Evolutionary conservation across 73 alveolate species (phyloP).

Genomic region (Uronychia binucleata): DNA sequence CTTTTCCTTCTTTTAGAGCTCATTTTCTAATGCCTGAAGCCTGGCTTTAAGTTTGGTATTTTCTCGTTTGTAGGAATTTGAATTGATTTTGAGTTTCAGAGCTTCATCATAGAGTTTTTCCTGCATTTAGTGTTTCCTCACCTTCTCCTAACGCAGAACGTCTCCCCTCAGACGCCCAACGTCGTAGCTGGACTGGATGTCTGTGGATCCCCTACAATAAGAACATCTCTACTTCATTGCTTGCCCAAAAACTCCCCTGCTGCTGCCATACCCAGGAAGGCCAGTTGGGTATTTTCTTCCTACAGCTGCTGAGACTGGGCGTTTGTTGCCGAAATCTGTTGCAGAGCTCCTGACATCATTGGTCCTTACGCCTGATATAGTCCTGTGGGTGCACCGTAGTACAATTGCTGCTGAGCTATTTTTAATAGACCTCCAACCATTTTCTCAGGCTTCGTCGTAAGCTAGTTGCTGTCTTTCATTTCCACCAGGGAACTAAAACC

Average conservation of each 20-base stretch:
- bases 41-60: slow-evolving; percentile 23
- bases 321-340: neutral
- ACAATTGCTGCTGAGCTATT: neutral
- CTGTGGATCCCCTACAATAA: neutral
- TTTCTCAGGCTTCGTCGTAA: neutral
- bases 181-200: neutral
- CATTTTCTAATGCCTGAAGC: neutral
- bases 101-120: slow-evolving; percentile 37
- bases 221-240: neutral
- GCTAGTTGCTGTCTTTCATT: neutral
- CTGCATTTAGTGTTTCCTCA: neutral
- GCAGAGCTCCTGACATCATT: neutral
- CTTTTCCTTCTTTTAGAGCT: neutral
- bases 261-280: neutral
- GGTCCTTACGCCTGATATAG: neutral
- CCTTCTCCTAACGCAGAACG: neutral
- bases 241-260: neutral
- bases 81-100: slow-evolving; percentile 12
- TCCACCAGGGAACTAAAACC: neutral
- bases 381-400: neutral
- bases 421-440: neutral
- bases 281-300: neutral
- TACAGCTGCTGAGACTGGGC: neutral
- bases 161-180: neutral
- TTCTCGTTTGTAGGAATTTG: slow-evolving; percentile 15